Base-by-base conservation (phyloP, 2,329 filamentous ascomycete species). In the Penicillium sp. region DNA sequence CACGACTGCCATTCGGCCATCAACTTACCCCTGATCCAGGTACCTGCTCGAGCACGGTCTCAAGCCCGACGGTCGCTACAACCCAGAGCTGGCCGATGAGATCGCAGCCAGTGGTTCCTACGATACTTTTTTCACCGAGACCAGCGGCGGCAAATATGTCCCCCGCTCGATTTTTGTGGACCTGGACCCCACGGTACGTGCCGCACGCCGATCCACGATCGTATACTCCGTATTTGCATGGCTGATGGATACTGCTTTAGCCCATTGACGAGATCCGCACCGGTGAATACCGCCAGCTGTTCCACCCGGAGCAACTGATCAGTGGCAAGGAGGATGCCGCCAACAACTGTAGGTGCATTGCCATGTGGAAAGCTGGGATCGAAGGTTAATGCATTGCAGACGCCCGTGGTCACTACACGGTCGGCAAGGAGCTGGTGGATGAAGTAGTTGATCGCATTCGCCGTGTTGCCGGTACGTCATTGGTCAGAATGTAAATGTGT, bases 251-350 rank as follows among this genome's bases (percentile, higher is more conserved):
- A 13, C 29, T 27, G 5, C 5, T 4, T 15, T 43, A 76, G 69
- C 78, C 78, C 31, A 77, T 82, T 54, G 79, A 82, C 55, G 79
- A 82, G 61, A 80, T 82, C 61, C 75, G 78, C 44, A 79, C 75
- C 43, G 79, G 79, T 50, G 50, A 65, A 49, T 81, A 80, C 65
- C 73, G 76, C 50, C 70, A 77, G 50, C 70, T 82, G 36, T 82
- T 80, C 66, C 79, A 82, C 60, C 79, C 79, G 13, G 78, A 82
- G 59, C 66, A 77, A 50, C 67, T 82, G 66, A 75, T 82, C 52
- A 80, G 75, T 59, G 79, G 79, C 53, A 82, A 82, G 65, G 79
- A 82, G 60, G 79, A 82, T 66, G 79, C 79, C 42, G 77, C 79
- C 52, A 82, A 82, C 62, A 82, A 82, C 66, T 82, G 73, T 76